Percentiles rank a stretch among this genome's conserved stretches.
These are phyloP conservation scores for Nannochloropsis salina DNA, from an alignment of 108 stramenopile species.

Conservation along the genomic window DNA sequence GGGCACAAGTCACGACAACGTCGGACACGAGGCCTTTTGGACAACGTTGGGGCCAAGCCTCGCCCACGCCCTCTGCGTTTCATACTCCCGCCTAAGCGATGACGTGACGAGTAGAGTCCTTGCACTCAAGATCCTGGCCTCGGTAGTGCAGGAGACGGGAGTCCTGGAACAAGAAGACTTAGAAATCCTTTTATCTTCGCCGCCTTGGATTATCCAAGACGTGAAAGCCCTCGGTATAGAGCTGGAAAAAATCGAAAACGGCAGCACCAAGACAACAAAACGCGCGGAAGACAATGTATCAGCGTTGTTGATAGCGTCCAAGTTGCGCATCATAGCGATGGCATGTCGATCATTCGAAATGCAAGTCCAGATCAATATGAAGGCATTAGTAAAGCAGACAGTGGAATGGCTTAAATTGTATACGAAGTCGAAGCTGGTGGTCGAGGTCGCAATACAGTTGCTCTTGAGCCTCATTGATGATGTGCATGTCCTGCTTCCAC, in stretches of 20 bases:
- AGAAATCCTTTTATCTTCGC: background rate
- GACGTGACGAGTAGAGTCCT: background rate
- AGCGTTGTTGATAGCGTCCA: background rate
- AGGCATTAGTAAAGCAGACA: background rate
- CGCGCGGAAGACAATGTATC: background rate
- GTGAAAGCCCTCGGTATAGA: background rate
- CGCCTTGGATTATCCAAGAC: background rate
- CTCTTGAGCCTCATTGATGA: background rate
- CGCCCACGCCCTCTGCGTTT: background rate
- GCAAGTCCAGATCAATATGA: background rate
- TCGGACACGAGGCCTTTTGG: background rate
- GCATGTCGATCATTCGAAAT: background rate
- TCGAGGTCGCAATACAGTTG: background rate
- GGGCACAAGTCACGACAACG: background rate
- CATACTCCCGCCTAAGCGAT: background rate
- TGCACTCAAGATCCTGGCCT: background rate
- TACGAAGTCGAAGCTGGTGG: background rate
- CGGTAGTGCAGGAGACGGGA: conserved; percentile 14
- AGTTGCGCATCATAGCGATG: background rate
- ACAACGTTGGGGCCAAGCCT: background rate
- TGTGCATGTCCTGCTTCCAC: background rate
- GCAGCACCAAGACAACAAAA: too few species aligned
- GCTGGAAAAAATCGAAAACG: background rate
- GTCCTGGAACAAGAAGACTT: background rate
- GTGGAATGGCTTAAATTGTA: background rate